Conservation (phyloP, 306 rosid genomes). For the Lotus japonicus region DNA sequence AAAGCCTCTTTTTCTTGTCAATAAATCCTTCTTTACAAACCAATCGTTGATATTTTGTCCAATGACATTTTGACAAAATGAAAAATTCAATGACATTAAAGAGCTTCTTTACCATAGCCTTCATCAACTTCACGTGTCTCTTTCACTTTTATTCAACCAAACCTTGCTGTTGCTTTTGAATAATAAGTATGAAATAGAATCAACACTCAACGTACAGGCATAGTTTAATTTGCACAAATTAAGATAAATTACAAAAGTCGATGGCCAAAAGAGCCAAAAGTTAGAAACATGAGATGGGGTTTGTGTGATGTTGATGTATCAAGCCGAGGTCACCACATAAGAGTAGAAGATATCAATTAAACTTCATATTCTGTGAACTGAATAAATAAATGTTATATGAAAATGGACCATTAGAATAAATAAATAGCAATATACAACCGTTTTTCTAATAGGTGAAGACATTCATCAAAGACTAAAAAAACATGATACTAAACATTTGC, state of each 20-base stretch:
- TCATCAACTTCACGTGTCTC: neutral
- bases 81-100: too few species aligned
- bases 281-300: neutral
- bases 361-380: neutral
- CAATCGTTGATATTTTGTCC: too few species aligned
- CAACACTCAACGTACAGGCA: neutral
- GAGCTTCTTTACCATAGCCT: too few species aligned
- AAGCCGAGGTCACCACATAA: neutral
- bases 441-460: too few species aligned
- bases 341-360: neutral
- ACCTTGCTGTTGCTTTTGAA: neutral
- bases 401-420: too few species aligned
- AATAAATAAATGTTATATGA: too few species aligned
- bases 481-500: too few species aligned
- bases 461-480: too few species aligned
- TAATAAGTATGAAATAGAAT: neutral
- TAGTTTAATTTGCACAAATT: neutral
- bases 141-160: neutral
- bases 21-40: too few species aligned
- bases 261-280: conserved; percentile 14
- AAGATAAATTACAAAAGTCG: neutral
- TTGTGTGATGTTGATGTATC: neutral
- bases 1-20: too few species aligned
- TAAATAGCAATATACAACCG: too few species aligned
- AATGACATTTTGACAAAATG: too few species aligned